phyloP scores from a whole-genome alignment of 2,329 filamentous ascomycete species.

The Aspergillus ustus region DNA sequence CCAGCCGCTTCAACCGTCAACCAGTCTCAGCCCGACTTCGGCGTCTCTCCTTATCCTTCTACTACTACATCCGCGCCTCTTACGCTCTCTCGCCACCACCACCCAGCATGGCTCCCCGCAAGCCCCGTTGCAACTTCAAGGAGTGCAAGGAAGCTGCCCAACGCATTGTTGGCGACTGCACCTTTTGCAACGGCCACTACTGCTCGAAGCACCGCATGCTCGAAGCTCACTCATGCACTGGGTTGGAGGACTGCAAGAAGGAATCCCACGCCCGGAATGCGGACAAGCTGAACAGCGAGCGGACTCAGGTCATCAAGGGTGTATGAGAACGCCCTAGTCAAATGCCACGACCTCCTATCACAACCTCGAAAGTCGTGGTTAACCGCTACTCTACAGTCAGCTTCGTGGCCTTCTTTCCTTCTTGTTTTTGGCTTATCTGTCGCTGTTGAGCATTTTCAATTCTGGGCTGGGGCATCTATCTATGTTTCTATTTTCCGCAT shows the following conservation, averaged over 20 bases:
- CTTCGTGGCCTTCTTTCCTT: conserved; percentile 7
- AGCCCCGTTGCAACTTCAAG: conserved; percentile 81
- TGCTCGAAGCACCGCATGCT: conserved; percentile 93
- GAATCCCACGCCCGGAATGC: conserved; percentile 94
- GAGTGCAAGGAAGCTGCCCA: conserved; percentile 87
- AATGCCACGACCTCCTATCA: background rate
- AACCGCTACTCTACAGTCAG: background rate
- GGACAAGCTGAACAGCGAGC: conserved; percentile 86
- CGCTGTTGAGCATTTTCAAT: conserved; percentile 19
- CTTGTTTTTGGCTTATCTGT: conserved; percentile 7
- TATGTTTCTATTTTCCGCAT: conserved; percentile 15
- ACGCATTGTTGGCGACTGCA: conserved; percentile 93
- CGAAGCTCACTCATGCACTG: conserved; percentile 91
- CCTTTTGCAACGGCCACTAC: conserved; percentile 91
- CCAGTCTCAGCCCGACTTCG: conserved; percentile 15
- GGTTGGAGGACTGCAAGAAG: conserved; percentile 96
- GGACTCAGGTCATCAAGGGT: conserved; percentile 91
- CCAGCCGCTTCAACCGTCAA: background rate
- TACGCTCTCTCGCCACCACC: conserved; percentile 15
- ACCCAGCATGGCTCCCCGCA: conserved; percentile 52
- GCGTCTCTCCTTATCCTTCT: conserved; percentile 16
- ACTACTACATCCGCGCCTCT: conserved; percentile 7
- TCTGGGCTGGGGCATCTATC: conserved; percentile 21
- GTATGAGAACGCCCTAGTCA: conserved; percentile 58
- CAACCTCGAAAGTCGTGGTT: background rate